A percentile compares a stretch with the other conserved stretches of the same genome.
Conservation (phyloP, 2,329 filamentous ascomycete species). For the Cercospora sojina region DNA sequence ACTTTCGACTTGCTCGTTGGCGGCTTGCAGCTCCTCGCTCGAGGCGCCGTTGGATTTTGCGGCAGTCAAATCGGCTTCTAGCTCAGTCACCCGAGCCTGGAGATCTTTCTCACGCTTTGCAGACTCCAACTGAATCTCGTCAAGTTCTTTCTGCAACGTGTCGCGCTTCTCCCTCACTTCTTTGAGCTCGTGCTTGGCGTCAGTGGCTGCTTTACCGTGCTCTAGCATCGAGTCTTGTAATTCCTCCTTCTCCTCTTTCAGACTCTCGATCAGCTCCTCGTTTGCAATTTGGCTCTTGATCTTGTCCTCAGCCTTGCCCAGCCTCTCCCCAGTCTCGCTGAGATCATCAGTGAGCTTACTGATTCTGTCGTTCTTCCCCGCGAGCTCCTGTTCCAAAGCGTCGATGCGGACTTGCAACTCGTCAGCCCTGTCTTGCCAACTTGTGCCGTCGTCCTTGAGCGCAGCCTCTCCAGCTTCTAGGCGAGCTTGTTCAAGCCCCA, state of each 20-base stretch:
- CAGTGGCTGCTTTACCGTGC: constrained; percentile 31
- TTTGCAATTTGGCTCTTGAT: constrained; percentile 31
- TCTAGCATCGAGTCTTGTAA: constrained; percentile 31
- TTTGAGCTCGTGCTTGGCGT: constrained; percentile 36
- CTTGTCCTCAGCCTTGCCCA: constrained; percentile 26
- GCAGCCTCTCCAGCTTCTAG: neutral
- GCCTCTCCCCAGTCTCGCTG: constrained; percentile 36
- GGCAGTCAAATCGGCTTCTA: constrained; percentile 66
- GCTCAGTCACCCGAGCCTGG: constrained; percentile 32
- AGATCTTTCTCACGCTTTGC: constrained; percentile 8
- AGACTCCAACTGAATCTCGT: constrained; percentile 29
- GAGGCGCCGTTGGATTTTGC: constrained; percentile 38
- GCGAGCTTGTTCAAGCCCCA: neutral
- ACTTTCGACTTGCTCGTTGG: constrained; percentile 31
- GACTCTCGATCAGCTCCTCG: constrained; percentile 29
- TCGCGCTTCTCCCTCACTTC: constrained; percentile 30
- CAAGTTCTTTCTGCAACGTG: constrained; percentile 31
- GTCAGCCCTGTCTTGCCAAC: constrained; percentile 43
- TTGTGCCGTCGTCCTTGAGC: neutral
- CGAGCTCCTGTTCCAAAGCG: constrained; percentile 35
- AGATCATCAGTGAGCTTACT: constrained; percentile 36
- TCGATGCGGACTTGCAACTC: constrained; percentile 65
- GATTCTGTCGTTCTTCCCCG: neutral
- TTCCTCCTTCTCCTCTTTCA: constrained; percentile 29
- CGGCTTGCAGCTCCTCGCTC: constrained; percentile 61